Evolutionary conservation across 2,329 filamentous ascomycete species (phyloP).

Genomic region (Penicillium sp.): DNA sequence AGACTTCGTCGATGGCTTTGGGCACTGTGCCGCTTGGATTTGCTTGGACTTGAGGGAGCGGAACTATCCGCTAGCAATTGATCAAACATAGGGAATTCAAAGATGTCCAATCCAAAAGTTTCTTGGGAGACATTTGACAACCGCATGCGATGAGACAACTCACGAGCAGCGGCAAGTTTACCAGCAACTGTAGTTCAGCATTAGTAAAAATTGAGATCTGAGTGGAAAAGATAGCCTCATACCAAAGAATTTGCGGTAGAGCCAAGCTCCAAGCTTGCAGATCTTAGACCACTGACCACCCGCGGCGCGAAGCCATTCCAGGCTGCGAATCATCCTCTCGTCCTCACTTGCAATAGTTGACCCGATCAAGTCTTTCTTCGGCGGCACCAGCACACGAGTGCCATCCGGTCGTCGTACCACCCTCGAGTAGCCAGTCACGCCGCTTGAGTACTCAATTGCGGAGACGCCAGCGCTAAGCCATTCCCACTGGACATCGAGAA

Average conservation of each 20-base stretch:
- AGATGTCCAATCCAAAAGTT: constrained; percentile 40
- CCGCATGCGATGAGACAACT: constrained; percentile 52
- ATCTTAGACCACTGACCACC: constrained; percentile 69
- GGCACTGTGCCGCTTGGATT: constrained; percentile 26
- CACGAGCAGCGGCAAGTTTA: constrained; percentile 54
- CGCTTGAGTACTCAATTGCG: constrained; percentile 33
- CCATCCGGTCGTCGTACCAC: constrained; percentile 53
- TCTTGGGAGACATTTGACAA: constrained; percentile 48
- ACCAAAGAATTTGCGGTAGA: constrained; percentile 85
- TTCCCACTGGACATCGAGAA: constrained; percentile 67
- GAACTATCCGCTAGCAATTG: constrained; percentile 23
- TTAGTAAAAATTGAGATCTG: constrained; percentile 7
- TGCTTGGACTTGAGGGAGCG: constrained; percentile 34
- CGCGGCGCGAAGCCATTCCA: constrained; percentile 81
- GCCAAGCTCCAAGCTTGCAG: constrained; percentile 64
- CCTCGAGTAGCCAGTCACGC: constrained; percentile 32
- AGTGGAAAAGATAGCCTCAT: constrained; percentile 46
- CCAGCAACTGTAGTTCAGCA: constrained; percentile 32
- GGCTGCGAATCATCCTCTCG: constrained; percentile 71
- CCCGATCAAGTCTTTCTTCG: constrained; percentile 69
- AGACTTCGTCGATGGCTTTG: constrained; percentile 29
- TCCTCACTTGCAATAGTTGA: constrained; percentile 58
- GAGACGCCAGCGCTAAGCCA: constrained; percentile 40
- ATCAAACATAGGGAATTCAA: constrained; percentile 27
- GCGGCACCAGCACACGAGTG: constrained; percentile 57